phyloP scores from a whole-genome alignment of 139 green algal species.

The Eudorina sp. region DNA sequence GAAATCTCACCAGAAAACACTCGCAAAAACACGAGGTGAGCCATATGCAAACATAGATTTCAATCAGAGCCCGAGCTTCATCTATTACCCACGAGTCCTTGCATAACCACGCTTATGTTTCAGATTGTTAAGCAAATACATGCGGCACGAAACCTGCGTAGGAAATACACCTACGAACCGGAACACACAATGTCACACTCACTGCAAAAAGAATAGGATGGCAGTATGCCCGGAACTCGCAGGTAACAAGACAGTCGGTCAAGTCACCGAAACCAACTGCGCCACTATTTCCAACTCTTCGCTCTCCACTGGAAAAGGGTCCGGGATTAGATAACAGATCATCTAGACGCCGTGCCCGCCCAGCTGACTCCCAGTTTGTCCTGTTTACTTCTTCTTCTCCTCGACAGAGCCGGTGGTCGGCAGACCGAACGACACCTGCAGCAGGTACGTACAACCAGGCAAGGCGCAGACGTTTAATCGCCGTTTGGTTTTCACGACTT shows the following conservation, averaged over 20 bases:
- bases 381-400: slow-evolving; percentile 55
- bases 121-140: slow-evolving; percentile 32
- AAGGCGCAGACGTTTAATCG: no score
- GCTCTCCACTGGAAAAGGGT: neutral
- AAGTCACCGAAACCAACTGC: neutral
- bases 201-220: slow-evolving; percentile 19
- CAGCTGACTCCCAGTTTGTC: no score
- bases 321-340: neutral
- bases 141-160: no score
- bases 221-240: slow-evolving; percentile 5
- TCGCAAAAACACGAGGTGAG: no score
- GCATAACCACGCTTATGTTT: neutral
- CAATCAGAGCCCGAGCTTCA: no score
- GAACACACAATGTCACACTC: neutral
- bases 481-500: no score
- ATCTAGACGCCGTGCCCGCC: neutral
- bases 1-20: no score
- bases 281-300: neutral
- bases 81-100: neutral
- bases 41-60: no score
- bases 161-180: no score
- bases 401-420: slow-evolving; percentile 65
- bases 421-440: slow-evolving; percentile 62
- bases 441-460: neutral
- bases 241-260: neutral